Base-by-base conservation (phyloP, 1,284 basidiomycete genomes). In the Agroathelia rolfsii region DNA sequence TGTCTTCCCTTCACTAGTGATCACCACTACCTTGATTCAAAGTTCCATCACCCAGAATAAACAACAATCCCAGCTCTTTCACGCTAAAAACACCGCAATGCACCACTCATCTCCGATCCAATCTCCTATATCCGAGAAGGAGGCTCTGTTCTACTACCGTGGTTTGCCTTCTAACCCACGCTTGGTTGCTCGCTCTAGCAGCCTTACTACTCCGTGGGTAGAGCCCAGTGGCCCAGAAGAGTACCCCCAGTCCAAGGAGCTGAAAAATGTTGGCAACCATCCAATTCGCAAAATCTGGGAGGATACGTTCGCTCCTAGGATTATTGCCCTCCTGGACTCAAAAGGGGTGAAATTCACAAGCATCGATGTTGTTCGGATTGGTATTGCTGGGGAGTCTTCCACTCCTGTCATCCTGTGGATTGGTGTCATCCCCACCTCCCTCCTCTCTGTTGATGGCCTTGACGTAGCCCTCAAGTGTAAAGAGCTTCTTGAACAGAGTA, bases 381-480 rank as follows among this genome's bases (percentile, higher is more conserved):
- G 43, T 15, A 13, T 23, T 10, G 38, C 40, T 30, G 45, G 30
- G 23, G 29, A 44, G 18, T 12, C 39, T 33, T 36, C 38, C 28
- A 21, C 38, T 29, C 48, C 49, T 24, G 37, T 44, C 36, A 19
- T 49, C 32, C 31, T 56, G 19, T 52, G 44, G 45, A 39, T 58
- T 3, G 56, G 56, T 6, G 53, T 58, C 4, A 23, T 13, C 8
- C 53, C 47, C 29, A 39, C 13, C 12, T 40, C 53, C 31, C 48
- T 57, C 41, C 41, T 47, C 35, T 16, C 19, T 39, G 40, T 50
- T 11, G 28, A 24, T 21, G 56, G 49, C 30, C 5, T 48, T 34
- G 37, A 37, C 16, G 44, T 50, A 18, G 53, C 48, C 10, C 10
- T 30, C n/a, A 15, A 43, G 7, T 52, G 49, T 46, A 28, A 38